A percentile compares a stretch with the other conserved stretches of the same genome.
phyloP scores from a whole-genome alignment of 1,139 yeast species.

The Meyerozyma smithsonii region DNA sequence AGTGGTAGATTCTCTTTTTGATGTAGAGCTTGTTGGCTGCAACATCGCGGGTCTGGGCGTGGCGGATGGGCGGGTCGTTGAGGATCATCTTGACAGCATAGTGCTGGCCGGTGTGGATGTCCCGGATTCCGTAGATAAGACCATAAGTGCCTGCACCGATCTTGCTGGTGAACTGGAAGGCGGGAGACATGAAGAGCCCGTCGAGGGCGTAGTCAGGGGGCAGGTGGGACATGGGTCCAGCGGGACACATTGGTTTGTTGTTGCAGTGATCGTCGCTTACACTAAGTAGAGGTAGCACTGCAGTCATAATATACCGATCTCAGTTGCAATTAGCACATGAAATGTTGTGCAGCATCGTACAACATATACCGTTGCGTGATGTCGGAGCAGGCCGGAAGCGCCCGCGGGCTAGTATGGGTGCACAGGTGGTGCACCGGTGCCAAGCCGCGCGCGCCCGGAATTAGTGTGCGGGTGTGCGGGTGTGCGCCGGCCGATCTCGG shows the following conservation, averaged over 20 bases:
- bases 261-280: not conserved
- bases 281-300: not conserved
- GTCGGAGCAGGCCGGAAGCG: not conserved
- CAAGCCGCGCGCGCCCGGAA: not conserved
- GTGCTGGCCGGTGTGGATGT: slow-evolving; percentile 42
- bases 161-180: slow-evolving; percentile 45
- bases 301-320: not conserved
- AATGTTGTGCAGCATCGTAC: not conserved
- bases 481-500: not conserved
- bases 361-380: not conserved
- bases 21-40: slow-evolving; percentile 29
- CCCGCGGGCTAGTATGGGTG: not conserved
- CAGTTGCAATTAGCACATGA: not conserved
- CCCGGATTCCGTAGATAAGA: slow-evolving; percentile 67
- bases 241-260: not conserved
- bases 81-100: slow-evolving; percentile 75
- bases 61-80: slow-evolving; percentile 31
- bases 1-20: slow-evolving; percentile 25
- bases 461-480: not conserved
- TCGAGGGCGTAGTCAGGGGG: not conserved
- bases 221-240: not conserved
- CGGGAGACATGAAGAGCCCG: slow-evolving; percentile 26
- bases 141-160: slow-evolving; percentile 94
- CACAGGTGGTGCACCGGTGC: not conserved
- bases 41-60: slow-evolving; percentile 18